Percentiles rank a stretch among this genome's conserved stretches.
These are phyloP conservation scores for Pseudozyma sp. DNA, from an alignment of 1,284 basidiomycete genomes.

Conservation along the genomic window DNA sequence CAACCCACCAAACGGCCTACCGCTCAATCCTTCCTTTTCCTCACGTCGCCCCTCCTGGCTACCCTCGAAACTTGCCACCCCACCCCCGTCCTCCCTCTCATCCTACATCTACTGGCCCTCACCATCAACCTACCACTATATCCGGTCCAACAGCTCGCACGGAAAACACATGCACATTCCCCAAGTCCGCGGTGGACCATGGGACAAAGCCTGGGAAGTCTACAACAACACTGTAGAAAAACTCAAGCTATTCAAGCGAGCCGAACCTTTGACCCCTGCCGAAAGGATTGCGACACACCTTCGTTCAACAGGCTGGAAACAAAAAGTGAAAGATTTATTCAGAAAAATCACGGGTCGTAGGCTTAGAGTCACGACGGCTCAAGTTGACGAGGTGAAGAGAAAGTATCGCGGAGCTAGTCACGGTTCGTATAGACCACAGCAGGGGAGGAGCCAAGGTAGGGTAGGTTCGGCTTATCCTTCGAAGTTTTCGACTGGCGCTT, in stretches of 20 bases:
- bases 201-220: conserved; percentile 14
- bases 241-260: conserved; percentile 14
- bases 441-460: conserved; percentile 6
- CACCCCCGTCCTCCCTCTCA: not conserved
- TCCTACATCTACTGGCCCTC: not conserved
- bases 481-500: not conserved
- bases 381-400: conserved; percentile 1
- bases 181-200: conserved; percentile 14
- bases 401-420: conserved; percentile 1
- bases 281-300: conserved; percentile 17
- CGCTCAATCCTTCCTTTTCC: not conserved
- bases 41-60: not conserved
- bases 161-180: not conserved
- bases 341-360: conserved; percentile 1
- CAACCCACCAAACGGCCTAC: too few relatives aligned
- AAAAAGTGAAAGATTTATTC: conserved; percentile 21
- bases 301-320: conserved; percentile 10
- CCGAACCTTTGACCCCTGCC: not conserved
- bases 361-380: conserved; percentile 5
- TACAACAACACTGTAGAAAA: not conserved
- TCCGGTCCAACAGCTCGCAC: not conserved
- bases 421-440: not conserved
- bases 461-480: not conserved
- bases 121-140: not conserved
- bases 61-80: not conserved